Evolutionary conservation across 805 yeast species (phyloP), one percentile per base, ranked within the genome.

Genomic region (Priceomyces castillae): DNA sequence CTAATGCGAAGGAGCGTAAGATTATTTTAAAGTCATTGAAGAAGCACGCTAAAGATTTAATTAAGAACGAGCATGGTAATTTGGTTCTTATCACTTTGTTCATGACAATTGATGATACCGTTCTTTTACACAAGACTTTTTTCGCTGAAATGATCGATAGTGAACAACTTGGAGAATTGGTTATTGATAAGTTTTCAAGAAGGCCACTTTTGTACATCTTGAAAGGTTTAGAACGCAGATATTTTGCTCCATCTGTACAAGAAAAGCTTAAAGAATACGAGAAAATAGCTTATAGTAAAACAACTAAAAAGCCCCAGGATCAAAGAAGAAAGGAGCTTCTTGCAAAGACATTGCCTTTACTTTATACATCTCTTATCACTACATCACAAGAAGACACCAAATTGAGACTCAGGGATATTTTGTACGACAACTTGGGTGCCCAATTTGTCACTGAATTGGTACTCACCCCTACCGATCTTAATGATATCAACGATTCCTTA

Each of bases 1-100:
- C 97, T 26, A 85, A 73, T 50, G 97, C 98, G 19, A 92, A 92
- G 69, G 97, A 92, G 68, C 84, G 97, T 73, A 92, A 90, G 67
- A 61, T 62, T 39, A 79, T 92, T 43, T 71, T 90, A 49, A 86
- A 78, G 65, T 61, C 83, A 12, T 76, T 92, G 63, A 86, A 83
- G 59, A 77, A 77, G 25, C 96, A 89, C 65, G 84, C 82, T n/a
- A 71, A 74, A 37, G 84, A 83, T 48, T 73, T 90, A 62, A 81
- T 88, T 42, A 78, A 81, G 49, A 92, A 92, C 62, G 96, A 90
- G 64, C 78, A 78, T 60, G 99, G 99, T 60, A 85, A 87, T 64
- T 55, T 75, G 37, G 97, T 90, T 11, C 75, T 90, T 49, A 84
- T 80, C 52, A 78, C 92, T 10, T 69, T 89, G 34, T 83, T 87